phyloP scores from a whole-genome alignment of 768 basidiomycete genomes.

The Sarcomyxa edulis region DNA sequence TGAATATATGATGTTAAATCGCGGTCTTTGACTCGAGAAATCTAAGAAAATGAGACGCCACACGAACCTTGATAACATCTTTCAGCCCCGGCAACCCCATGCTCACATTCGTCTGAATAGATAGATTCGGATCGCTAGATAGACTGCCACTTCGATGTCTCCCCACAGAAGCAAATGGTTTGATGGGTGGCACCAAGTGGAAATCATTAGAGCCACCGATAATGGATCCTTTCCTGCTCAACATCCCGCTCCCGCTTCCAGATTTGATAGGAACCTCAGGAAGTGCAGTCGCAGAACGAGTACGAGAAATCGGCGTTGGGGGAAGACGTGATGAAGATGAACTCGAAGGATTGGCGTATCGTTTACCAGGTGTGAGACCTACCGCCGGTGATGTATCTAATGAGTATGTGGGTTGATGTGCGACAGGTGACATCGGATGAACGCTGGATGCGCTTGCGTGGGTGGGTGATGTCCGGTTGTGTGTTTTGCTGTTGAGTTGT shows the following conservation, averaged over 20 bases:
- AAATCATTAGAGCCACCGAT: conserved; percentile 1
- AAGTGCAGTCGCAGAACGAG: conserved; percentile 38
- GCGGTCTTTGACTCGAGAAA: no score
- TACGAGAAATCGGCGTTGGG: conserved; percentile 30
- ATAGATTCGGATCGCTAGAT: conserved; percentile 23
- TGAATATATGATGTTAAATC: not conserved
- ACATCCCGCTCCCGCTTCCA: no score
- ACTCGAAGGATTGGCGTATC: conserved; percentile 14
- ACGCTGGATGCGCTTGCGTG: conserved; percentile 22
- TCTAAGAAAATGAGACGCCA: not conserved
- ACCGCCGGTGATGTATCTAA: conserved; percentile 39
- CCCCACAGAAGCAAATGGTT: conserved; percentile 34
- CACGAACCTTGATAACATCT: conserved; percentile 63
- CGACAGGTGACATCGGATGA: conserved; percentile 19
- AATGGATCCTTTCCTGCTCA: no score
- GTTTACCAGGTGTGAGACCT: no score
- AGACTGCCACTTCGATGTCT: conserved; percentile 47
- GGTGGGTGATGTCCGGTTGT: conserved; percentile 24
- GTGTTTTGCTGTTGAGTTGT: conserved; percentile 13
- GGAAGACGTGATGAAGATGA: conserved; percentile 18
- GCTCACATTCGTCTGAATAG: conserved; percentile 19
- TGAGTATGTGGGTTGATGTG: conserved; percentile 56
- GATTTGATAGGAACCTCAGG: conserved; percentile 17
- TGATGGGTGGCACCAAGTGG: conserved; percentile 33
- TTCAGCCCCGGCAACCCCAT: conserved; percentile 55